Conservation (phyloP, 2,329 filamentous ascomycete species). For the Zarea fungicola region DNA sequence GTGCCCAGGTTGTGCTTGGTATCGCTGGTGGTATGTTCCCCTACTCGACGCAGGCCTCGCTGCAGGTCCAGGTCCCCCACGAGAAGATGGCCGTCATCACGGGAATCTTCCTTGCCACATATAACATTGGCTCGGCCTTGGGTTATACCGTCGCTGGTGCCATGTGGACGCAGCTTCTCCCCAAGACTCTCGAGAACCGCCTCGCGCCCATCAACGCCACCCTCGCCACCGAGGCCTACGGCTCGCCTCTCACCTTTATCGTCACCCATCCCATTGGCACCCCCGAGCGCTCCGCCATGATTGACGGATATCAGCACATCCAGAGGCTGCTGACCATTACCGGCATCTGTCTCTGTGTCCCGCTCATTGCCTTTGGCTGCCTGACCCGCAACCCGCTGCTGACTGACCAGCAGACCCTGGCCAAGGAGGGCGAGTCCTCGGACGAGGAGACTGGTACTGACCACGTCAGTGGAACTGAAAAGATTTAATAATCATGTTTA, state of each 20-base stretch:
- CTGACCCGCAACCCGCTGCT: conserved; percentile 41
- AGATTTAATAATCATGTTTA: conserved; percentile 1
- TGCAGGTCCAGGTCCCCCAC: conserved; percentile 38
- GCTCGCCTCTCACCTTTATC: conserved; percentile 26
- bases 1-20: conserved; percentile 57
- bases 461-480: neutral
- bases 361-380: conserved; percentile 40
- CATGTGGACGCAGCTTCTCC: conserved; percentile 57
- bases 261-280: conserved; percentile 33
- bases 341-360: conserved; percentile 44
- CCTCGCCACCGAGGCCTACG: conserved; percentile 28
- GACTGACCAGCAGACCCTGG: conserved; percentile 40
- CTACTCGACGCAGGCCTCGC: conserved; percentile 41
- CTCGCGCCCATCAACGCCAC: conserved; percentile 35
- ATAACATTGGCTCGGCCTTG: conserved; percentile 57
- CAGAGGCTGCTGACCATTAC: conserved; percentile 44
- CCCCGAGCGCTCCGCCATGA: conserved; percentile 37
- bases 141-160: conserved; percentile 57
- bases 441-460: conserved; percentile 17
- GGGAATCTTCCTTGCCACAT: conserved; percentile 56
- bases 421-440: conserved; percentile 22
- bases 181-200: conserved; percentile 42
- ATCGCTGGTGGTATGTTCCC: conserved; percentile 59
- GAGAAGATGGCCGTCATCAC: conserved; percentile 59
- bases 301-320: conserved; percentile 40